Conservation (phyloP, 2,329 filamentous ascomycete genomes). For the Monosporascus sp. region DNA sequence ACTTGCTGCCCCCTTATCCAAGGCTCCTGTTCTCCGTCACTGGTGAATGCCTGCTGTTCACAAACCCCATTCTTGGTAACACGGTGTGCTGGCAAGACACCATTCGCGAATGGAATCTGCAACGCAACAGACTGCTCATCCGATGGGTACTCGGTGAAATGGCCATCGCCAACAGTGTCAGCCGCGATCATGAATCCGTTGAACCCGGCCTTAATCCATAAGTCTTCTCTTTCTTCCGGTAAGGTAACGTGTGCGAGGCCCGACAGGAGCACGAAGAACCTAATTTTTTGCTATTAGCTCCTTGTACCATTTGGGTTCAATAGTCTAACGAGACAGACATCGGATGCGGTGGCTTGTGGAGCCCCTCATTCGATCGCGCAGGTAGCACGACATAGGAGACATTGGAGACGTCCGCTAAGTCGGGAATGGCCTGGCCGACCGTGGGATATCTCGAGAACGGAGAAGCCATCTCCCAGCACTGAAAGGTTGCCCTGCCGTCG, state of each 20-base stretch:
- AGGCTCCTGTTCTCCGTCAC: neutral
- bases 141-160: slow-evolving; percentile 21
- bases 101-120: slow-evolving; percentile 20
- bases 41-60: neutral
- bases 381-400: slow-evolving; percentile 13
- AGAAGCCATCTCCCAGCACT: slow-evolving; percentile 8
- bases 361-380: slow-evolving; percentile 7
- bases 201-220: slow-evolving; percentile 10
- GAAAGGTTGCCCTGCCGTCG: slow-evolving; percentile 4
- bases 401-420: slow-evolving; percentile 6
- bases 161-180: slow-evolving; percentile 19
- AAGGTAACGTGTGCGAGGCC: slow-evolving; percentile 8
- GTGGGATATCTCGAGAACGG: slow-evolving; percentile 10
- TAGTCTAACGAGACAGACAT: slow-evolving; percentile 5
- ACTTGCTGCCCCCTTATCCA: neutral
- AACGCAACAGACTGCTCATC: slow-evolving; percentile 19
- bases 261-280: slow-evolving; percentile 10
- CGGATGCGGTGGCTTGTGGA: slow-evolving; percentile 11
- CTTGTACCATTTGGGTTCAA: neutral
- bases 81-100: slow-evolving; percentile 6
- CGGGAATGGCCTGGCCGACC: slow-evolving; percentile 4
- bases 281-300: neutral
- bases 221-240: slow-evolving; percentile 2
- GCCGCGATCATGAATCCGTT: slow-evolving; percentile 19
- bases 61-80: neutral